Base-by-base conservation (phyloP, 2,329 filamentous ascomycete genomes). In the Torrubiella hemipterigena region DNA sequence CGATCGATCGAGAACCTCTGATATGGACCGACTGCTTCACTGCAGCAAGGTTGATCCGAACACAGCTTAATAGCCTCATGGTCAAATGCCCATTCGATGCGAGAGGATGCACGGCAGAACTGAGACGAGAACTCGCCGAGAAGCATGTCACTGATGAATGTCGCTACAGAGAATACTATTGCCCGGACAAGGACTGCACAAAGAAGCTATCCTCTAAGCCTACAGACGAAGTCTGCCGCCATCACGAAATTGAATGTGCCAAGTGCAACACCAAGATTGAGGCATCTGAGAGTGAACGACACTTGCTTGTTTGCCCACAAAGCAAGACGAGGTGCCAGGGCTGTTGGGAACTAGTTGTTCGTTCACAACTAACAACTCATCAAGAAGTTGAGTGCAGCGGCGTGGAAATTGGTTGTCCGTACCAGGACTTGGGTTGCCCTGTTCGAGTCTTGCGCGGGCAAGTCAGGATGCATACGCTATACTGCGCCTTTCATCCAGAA, bases 31-130 rank as follows among this genome's bases (percentile, higher is more conserved):
- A 58, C 31, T 59, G 56, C 35, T 57, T 56, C 37, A 58, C 54
- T 23, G 56, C 58, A 1, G 59, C 57, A 7, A 50, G 59, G 6
- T 49, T 79, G 24, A 56, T 79, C 27, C 55, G 63, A 26, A 75
- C 75, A 14, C 71, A 77, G 47, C 65, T 80, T 14, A 73, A 77
- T 39, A 65, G 58, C 35, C 58, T 80, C 9, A 51, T 60, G 17
- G 75, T 76, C 29, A 61, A 63, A 35, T 80, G 75, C 33, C 73
- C 74, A 3, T 69, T 73, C 39, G 46, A 52, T 3, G 45, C 47
- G 11, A 50, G 57, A 21, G 70, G 69, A 7, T 80, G 75, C 46
- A 48, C 53, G 22, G 52, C 59, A 23, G 52, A 64, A 8, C 52
- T 72, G 28, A 56, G 65, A 6, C 61, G 75, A 7, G 69, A 71